A percentile compares a stretch with the other conserved stretches of the same genome.
phyloP scores from a whole-genome alignment of 192 early-diverging fungal genomes.

The Backusella australiensis region DNA sequence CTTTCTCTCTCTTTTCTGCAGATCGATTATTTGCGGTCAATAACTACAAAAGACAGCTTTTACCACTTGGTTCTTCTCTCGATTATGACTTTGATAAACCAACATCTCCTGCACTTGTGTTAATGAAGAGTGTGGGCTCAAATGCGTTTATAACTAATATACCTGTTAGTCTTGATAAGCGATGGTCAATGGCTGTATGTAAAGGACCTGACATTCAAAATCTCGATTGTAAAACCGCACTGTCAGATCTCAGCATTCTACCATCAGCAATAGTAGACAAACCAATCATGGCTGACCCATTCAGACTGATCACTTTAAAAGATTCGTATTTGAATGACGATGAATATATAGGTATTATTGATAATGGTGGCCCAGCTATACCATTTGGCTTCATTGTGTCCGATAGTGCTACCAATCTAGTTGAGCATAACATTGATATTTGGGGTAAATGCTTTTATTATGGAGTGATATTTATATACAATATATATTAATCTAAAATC shows the following conservation, averaged over 20 bases:
- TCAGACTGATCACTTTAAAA: not conserved
- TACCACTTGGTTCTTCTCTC: not conserved
- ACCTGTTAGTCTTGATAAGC: not conserved
- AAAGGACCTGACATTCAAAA: too few relatives aligned
- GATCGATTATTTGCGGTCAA: not conserved
- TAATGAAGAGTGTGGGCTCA: not conserved
- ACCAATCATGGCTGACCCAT: not conserved
- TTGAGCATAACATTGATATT: not conserved
- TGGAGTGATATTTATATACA: not conserved
- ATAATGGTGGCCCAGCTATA: constrained; percentile 2
- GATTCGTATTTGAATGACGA: not conserved
- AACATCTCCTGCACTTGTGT: not conserved
- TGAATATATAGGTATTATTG: not conserved
- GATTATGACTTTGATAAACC: not conserved
- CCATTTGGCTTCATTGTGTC: not conserved
- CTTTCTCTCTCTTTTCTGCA: not conserved
- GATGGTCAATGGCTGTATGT: not conserved
- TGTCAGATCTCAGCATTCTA: not conserved
- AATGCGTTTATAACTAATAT: not conserved
- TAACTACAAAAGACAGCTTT: not conserved
- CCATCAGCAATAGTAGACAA: constrained; percentile 2
- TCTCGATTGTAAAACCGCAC: not conserved
- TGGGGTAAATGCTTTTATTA: not conserved
- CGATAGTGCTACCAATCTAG: not conserved
- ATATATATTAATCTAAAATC: not conserved